Percentiles rank a stretch among this genome's conserved stretches.
Evolutionary conservation across 2,329 filamentous ascomycete species (phyloP).

Genomic region (Fusarium hainanense): DNA sequence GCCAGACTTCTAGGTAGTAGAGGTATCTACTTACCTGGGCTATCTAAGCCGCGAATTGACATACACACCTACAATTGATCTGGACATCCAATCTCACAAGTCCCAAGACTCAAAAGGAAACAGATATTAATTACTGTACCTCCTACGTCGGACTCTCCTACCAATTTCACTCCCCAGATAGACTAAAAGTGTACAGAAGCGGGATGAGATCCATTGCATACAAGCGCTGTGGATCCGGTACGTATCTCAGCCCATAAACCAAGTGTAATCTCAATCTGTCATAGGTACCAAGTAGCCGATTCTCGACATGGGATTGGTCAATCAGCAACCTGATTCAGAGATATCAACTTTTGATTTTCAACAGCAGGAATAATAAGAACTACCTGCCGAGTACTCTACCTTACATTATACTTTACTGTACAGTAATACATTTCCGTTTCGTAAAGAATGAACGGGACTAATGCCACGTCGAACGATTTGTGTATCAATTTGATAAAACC

Average conservation of each 20-base stretch:
- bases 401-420: not conserved
- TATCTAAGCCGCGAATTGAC: not conserved
- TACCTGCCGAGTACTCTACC: not conserved
- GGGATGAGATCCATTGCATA: constrained; percentile 2
- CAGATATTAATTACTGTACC: not conserved
- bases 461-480: constrained; percentile 30
- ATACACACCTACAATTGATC: not conserved
- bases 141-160: constrained; percentile 10
- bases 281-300: constrained; percentile 19
- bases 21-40: no score
- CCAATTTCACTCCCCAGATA: constrained; percentile 6
- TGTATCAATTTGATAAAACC: not conserved
- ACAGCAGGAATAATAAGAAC: constrained; percentile 20
- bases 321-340: constrained; percentile 25
- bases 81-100: not conserved
- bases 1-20: no score
- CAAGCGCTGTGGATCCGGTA: constrained; percentile 29
- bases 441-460: not conserved
- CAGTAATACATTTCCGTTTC: constrained; percentile 4
- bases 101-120: not conserved
- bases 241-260: constrained; percentile 23
- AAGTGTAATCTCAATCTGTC: constrained; percentile 45
- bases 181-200: not conserved
- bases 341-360: constrained; percentile 39
- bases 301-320: constrained; percentile 34